These are phyloP conservation scores for Xylariaceae sp. DNA, from an alignment of 2,329 filamentous ascomycete genomes.

Conservation along the genomic window DNA sequence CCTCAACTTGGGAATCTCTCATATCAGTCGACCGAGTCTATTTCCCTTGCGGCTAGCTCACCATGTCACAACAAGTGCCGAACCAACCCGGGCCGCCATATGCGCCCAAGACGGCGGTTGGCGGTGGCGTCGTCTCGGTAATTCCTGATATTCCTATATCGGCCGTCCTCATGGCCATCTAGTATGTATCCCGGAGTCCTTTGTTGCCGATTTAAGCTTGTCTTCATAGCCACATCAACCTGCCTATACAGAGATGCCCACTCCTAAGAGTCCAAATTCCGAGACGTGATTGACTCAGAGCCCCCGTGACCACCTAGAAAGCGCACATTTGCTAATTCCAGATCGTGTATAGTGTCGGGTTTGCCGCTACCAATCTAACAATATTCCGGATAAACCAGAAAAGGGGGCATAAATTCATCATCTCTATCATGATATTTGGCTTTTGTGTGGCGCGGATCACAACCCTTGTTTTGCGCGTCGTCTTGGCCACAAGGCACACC, in stretches of 20 bases:
- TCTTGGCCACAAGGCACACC: conserved; percentile 35
- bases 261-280: too few relatives aligned
- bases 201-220: too few relatives aligned
- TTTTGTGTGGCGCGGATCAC: conserved; percentile 41
- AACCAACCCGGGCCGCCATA: conserved; percentile 43
- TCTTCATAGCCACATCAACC: too few relatives aligned
- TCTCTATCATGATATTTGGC: conserved; percentile 41
- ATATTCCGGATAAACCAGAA: conserved; percentile 48
- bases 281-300: too few relatives aligned
- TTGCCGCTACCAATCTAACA: conserved; percentile 60
- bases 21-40: neutral
- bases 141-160: conserved; percentile 66
- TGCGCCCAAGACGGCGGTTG: conserved; percentile 46
- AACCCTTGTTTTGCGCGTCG: conserved; percentile 42
- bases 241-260: too few relatives aligned
- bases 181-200: conserved; percentile 29
- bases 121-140: conserved; percentile 61
- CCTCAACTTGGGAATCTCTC: neutral
- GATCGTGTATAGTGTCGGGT: conserved; percentile 35
- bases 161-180: conserved; percentile 63
- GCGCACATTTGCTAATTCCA: too few relatives aligned
- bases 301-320: too few relatives aligned
- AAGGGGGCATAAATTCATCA: conserved; percentile 42
- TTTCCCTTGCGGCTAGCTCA: neutral
- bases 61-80: conserved; percentile 28